Evolutionary conservation across 495 filamentous ascomycete species (phyloP).

Genomic region (Lepraria neglecta): DNA sequence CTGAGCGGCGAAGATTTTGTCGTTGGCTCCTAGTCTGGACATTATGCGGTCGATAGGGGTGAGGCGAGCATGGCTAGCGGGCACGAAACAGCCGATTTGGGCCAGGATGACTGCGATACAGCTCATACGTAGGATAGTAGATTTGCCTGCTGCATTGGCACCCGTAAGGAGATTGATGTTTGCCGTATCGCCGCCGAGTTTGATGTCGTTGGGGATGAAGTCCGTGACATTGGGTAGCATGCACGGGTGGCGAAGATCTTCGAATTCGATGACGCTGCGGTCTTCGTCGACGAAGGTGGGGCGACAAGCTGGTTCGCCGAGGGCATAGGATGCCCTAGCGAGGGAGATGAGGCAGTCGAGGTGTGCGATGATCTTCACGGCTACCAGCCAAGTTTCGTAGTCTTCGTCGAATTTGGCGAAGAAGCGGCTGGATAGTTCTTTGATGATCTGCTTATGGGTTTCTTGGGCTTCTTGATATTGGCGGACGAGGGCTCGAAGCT

Average conservation of each 20-base stretch:
- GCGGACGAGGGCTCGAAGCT: constrained; percentile 73
- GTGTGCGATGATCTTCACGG: constrained; percentile 80
- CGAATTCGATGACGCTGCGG: constrained; percentile 80
- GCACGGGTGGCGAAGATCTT: constrained; percentile 90
- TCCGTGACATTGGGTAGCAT: constrained; percentile 81
- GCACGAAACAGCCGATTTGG: constrained; percentile 94
- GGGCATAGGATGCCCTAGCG: constrained; percentile 72
- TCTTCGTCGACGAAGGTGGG: constrained; percentile 79
- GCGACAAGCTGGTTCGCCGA: constrained; percentile 84
- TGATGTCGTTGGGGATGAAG: constrained; percentile 95
- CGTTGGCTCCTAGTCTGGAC: constrained; percentile 95
- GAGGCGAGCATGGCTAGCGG: constrained; percentile 72
- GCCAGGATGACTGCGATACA: constrained; percentile 97
- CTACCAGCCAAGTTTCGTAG: constrained; percentile 79
- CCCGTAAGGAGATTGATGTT: constrained; percentile 93
- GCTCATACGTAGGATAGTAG: constrained; percentile 95
- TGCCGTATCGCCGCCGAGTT: constrained; percentile 67
- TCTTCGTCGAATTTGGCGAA: constrained; percentile 82
- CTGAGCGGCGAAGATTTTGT: constrained; percentile 98
- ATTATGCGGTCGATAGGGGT: constrained; percentile 97
- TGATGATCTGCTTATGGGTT: constrained; percentile 85
- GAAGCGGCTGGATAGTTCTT: constrained; percentile 77
- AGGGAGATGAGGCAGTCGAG: constrained; percentile 93
- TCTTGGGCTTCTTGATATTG: constrained; percentile 90
- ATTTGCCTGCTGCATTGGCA: constrained; percentile 97